Base-by-base conservation (phyloP, 2,329 filamentous ascomycete genomes). In the Verticillium klebahnii region DNA sequence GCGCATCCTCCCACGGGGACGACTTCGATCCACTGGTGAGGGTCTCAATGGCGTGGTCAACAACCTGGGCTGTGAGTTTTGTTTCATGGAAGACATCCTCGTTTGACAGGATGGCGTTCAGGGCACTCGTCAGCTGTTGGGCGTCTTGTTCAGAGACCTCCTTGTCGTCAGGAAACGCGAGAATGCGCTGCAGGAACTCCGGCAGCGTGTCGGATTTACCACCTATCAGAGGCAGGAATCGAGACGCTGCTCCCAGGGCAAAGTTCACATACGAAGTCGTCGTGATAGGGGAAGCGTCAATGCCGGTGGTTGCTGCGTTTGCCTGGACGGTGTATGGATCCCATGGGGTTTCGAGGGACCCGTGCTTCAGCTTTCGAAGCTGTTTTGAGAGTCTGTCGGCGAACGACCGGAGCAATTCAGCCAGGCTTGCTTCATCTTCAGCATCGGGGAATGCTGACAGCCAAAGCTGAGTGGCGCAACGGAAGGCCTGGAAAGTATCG, bases 401-500 rank as follows among this genome's bases (percentile, higher is more conserved):
- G 32, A 79, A 78, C 4, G 66, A 64, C 11, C 74, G 66, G 2
- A 77, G 67, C 6, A 77, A 52, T 2, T 69, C 66, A 11, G 72
- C 70, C 9, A 74, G 66, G 29, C 75, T 73, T 1, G 66, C 57
- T 19, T 70, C 65, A 7, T 67, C 64, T 29, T 67, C 63, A 2
- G 72, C 73, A 63, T 79, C 74, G 0, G 76, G 77, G 7, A 69
- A 72, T 68, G 78, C 70, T 0, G 72, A 69, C 4, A 76, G 61
- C 77, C 78, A 80, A 11, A 73, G 67, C 23, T 72, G 68, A 19
- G 71, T 76, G 57, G 73, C 72, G 64, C 75, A 79, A 45, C 74
- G 75, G 62, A 79, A 75, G 1, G 77, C 77, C 56, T 79, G 76
- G 17, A 75, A 77, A 0, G 75, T 73, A 56, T 78, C 74, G 34